Percentiles rank a stretch among this genome's conserved stretches.
Conservation (phyloP, 2,329 filamentous ascomycete genomes). For the Chalaropsis ovoidea region DNA sequence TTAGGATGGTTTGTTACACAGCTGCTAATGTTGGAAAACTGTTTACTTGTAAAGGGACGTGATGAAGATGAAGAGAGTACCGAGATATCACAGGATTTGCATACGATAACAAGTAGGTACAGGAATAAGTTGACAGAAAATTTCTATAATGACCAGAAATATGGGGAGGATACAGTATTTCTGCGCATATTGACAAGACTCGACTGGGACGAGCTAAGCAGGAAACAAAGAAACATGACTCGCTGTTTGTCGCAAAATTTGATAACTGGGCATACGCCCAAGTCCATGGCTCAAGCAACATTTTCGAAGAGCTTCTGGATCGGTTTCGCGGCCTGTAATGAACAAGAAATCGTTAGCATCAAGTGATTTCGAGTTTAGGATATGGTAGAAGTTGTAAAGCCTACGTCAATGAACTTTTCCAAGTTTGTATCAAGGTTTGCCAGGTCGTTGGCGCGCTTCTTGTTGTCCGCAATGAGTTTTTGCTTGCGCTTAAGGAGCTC, state of each 20-base stretch:
- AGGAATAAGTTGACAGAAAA: not conserved
- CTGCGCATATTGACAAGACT: not conserved
- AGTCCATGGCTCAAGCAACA: conserved; percentile 36
- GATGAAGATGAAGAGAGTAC: not conserved
- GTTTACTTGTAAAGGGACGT: not conserved
- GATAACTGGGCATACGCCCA: not conserved
- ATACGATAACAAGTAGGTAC: not conserved
- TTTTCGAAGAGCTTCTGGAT: conserved; percentile 81
- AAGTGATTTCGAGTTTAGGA: not conserved
- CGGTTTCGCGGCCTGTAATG: conserved; percentile 64
- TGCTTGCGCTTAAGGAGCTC: conserved; percentile 58
- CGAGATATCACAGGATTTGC: not conserved
- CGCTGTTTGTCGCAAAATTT: not conserved
- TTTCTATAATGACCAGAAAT: not conserved
- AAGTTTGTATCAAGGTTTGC: conserved; percentile 84
- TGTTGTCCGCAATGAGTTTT: conserved; percentile 61
- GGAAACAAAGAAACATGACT: not conserved
- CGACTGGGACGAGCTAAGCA: conserved; percentile 21
- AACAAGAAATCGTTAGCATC: conserved; percentile 25
- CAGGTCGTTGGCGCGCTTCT: conserved; percentile 85
- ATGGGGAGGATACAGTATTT: not conserved
- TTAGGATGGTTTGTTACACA: not conserved
- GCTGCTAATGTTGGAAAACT: no score
- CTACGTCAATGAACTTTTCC: conserved; percentile 83
- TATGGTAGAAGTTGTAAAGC: conserved; percentile 31